Base-by-base conservation (phyloP, 208 protist species). In the Leishmania martiniquensis region DNA sequence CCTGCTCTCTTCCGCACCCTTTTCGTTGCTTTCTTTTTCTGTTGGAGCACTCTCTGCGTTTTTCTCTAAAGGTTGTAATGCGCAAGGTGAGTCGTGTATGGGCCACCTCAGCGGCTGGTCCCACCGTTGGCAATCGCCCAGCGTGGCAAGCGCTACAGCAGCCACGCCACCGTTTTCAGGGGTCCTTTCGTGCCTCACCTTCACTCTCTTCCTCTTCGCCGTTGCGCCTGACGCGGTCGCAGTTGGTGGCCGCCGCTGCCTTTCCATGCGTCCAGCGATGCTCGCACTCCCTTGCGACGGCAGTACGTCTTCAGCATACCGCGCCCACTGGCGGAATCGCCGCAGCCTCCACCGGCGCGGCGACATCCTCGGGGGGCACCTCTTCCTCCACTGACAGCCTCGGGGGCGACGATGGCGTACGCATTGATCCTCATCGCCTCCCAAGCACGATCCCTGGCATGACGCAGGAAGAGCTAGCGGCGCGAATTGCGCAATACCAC, bases 371-470 rank as follows among this genome's bases (percentile, higher is more conserved):
- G 44, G 12, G 57, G 2, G 20, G 59, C 22, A 32, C 25, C 15
- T 54, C 44, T 0, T 63, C 77, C 2, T 54, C 75, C 34, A 17
- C 34, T 60, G 29, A 12, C 44, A 62, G 13, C 44, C 32, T 62
- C 9, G 45, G 70, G 55, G 42, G 63, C 34, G 63, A 29, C 32
- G 29, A 42, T 66, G 52, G 32, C 52, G 12, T 87, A 6, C 73
- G 59, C 34, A 77, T 96, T n/a, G 92, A 96, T 77, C 83, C 83
- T 5, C 57, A 39, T 25, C 82, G 72, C 22, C 87, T 96, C 15
- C 92, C 92, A 1, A 74, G 80, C 79, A 94, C 89, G 2, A 96
- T 96, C 47, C 92, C 92, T 20, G 92, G 92, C 51, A 77, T 96
- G 4, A 85, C 81, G 9, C 89, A 87, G 52, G 89, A 91, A 80